Evolutionary conservation across 371 early-diverging fungal genomes (phyloP).

Genomic region (Dichotomocladium elegans): DNA sequence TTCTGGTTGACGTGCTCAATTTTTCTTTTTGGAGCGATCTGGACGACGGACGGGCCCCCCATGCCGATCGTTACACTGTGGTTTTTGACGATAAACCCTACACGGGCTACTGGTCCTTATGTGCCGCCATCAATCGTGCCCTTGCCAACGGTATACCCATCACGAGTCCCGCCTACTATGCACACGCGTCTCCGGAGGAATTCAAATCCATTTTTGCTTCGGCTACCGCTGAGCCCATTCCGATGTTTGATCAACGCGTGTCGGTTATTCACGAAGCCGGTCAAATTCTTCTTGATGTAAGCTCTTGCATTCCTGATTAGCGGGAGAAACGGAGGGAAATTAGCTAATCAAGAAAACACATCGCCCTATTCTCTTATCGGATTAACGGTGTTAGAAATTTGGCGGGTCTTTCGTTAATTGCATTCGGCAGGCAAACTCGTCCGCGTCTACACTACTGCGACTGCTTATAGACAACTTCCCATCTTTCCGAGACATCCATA

Average conservation of each 20-base stretch:
- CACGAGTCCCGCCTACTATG: conserved; percentile 54
- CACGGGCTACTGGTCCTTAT: conserved; percentile 86
- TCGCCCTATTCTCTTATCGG: neutral
- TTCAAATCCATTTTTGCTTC: conserved; percentile 61
- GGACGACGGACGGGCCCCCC: conserved; percentile 47
- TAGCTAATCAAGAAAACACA: neutral
- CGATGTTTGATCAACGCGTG: conserved; percentile 62
- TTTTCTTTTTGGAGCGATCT: conserved; percentile 88
- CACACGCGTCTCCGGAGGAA: conserved; percentile 33
- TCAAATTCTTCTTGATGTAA: conserved; percentile 56
- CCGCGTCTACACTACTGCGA: conserved; percentile 57
- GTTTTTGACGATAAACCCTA: conserved; percentile 54
- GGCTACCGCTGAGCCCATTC: conserved; percentile 60
- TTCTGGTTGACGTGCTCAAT: conserved; percentile 80
- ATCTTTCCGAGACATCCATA: conserved; percentile 70
- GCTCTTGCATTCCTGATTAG: neutral
- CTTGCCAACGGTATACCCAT: conserved; percentile 61
- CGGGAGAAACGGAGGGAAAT: neutral
- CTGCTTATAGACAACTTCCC: conserved; percentile 60
- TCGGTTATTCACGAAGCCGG: conserved; percentile 70
- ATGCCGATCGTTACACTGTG: conserved; percentile 64
- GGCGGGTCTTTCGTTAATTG: conserved; percentile 67
- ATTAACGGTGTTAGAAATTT: conserved; percentile 53
- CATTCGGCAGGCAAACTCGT: conserved; percentile 47
- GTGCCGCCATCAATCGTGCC: conserved; percentile 79